Conservation (phyloP, 129 eudicot species). For the Scalesia atractyloides region DNA sequence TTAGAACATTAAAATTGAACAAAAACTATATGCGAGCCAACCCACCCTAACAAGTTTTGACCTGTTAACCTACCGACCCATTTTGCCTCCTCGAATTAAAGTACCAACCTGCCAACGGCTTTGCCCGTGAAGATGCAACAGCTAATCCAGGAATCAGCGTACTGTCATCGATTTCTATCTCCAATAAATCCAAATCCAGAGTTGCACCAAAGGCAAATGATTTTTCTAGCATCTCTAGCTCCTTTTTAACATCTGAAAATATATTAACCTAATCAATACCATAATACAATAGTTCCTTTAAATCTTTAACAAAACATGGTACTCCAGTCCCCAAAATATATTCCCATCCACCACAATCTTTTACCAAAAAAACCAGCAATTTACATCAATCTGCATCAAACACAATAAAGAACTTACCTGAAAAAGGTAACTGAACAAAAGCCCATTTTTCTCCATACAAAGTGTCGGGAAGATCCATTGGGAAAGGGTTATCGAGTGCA, state of each 20-base stretch:
- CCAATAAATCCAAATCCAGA: slow-evolving; percentile 89
- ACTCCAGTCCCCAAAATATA: not conserved
- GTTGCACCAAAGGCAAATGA: slow-evolving; percentile 70
- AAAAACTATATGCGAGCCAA: slow-evolving; percentile 1
- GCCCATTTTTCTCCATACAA: slow-evolving; percentile 97
- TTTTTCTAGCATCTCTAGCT: slow-evolving; percentile 52
- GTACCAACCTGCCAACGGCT: slow-evolving; percentile 80
- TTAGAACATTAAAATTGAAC: not conserved
- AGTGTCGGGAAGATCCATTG: slow-evolving; percentile 90
- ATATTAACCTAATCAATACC: slow-evolving; percentile 14
- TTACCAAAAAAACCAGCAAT: not conserved
- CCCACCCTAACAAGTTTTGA: not conserved
- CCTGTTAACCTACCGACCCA: not conserved
- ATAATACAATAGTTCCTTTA: not conserved
- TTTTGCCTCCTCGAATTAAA: not conserved
- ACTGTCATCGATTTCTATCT: slow-evolving; percentile 71
- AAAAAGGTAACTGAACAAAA: slow-evolving; percentile 87
- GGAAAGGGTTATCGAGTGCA: slow-evolving; percentile 89
- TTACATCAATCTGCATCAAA: not conserved
- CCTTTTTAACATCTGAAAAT: slow-evolving; percentile 69
- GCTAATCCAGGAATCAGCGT: slow-evolving; percentile 92
- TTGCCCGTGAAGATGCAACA: slow-evolving; percentile 83
- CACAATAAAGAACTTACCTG: slow-evolving; percentile 50
- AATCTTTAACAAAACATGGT: not conserved
- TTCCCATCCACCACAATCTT: not conserved